phyloP scores from a whole-genome alignment of 2,329 filamentous ascomycete genomes.

The Claviceps paspali region DNA sequence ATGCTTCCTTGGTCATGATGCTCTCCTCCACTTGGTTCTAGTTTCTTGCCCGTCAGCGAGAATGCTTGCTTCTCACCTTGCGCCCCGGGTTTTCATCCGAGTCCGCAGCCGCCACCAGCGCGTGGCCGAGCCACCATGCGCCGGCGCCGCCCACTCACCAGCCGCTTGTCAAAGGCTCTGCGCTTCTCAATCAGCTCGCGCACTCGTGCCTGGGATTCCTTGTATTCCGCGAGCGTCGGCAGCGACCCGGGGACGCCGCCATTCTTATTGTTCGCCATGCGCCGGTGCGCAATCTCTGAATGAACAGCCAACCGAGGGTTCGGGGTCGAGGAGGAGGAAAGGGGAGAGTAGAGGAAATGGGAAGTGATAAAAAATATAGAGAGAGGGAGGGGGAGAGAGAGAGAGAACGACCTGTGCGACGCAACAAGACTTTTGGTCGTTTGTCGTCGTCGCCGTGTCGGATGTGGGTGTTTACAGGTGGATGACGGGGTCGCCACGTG shows the following conservation, averaged over 20 bases:
- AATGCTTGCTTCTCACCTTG: neutral
- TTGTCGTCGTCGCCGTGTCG: neutral
- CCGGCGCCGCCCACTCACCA: constrained; percentile 19
- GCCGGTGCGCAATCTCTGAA: neutral
- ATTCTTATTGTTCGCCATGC: constrained; percentile 21
- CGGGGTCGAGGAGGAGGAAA: neutral
- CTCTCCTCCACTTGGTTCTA: constrained; percentile 49
- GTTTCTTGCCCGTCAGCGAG: constrained; percentile 16
- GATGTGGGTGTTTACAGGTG: too few relatives aligned
- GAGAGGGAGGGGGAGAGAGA: too few relatives aligned
- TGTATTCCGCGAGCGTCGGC: constrained; percentile 30
- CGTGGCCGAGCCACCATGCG: too few relatives aligned
- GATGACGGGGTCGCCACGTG: constrained; percentile 1
- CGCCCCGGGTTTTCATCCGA: too few relatives aligned
- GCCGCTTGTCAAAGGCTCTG: constrained; percentile 20
- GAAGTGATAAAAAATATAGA: too few relatives aligned
- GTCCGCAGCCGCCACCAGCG: too few relatives aligned
- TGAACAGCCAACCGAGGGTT: neutral
- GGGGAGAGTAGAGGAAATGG: too few relatives aligned
- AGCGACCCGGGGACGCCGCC: constrained; percentile 13
- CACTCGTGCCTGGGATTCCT: constrained; percentile 32
- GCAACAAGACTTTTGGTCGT: too few relatives aligned
- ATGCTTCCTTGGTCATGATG: constrained; percentile 69
- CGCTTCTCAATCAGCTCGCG: constrained; percentile 32
- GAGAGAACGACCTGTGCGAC: too few relatives aligned